A percentile compares a stretch with the other conserved stretches of the same genome.
Evolutionary conservation across 768 basidiomycete species (phyloP).

Genomic region (Punctularia strigosozonata): DNA sequence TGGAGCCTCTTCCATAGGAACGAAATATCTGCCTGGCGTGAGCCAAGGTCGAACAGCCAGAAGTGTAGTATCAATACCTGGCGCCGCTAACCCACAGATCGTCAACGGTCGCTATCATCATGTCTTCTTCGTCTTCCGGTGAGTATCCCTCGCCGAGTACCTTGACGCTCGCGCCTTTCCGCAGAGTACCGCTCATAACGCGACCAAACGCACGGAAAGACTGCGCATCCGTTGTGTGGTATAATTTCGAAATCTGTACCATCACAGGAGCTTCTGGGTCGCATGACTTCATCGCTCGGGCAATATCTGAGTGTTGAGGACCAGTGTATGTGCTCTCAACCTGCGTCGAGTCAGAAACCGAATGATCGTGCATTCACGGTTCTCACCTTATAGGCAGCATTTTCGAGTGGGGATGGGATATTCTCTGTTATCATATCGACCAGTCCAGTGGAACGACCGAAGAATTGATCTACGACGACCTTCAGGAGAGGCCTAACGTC

Average conservation of each 20-base stretch:
- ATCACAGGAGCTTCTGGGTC: constrained; percentile 80
- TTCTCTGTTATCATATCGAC: constrained; percentile 88
- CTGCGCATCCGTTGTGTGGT: constrained; percentile 93
- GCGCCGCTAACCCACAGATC: constrained; percentile 88
- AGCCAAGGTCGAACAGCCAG: not conserved
- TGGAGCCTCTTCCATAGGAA: constrained; percentile 78
- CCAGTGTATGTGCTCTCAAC: constrained; percentile 83
- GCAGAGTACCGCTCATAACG: constrained; percentile 83
- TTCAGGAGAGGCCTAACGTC: constrained; percentile 92
- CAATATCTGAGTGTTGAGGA: constrained; percentile 72
- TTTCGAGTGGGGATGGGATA: constrained; percentile 70
- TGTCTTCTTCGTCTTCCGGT: constrained; percentile 98
- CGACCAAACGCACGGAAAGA: constrained; percentile 95
- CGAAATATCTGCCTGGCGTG: constrained; percentile 56
- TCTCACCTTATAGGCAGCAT: constrained; percentile 46
- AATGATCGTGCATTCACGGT: constrained; percentile 2
- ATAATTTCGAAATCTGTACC: constrained; percentile 89
- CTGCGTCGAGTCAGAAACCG: constrained; percentile 21
- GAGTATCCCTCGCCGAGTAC: constrained; percentile 98
- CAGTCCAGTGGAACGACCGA: constrained; percentile 80
- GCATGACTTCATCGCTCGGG: constrained; percentile 69
- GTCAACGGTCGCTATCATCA: constrained; percentile 77
- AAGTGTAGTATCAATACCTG: constrained; percentile 37
- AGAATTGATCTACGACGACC: constrained; percentile 91
- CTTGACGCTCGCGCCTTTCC: constrained; percentile 76